phyloP scores from a whole-genome alignment of 2,329 filamentous ascomycete genomes.

The Kalaharituber pfeilii region DNA sequence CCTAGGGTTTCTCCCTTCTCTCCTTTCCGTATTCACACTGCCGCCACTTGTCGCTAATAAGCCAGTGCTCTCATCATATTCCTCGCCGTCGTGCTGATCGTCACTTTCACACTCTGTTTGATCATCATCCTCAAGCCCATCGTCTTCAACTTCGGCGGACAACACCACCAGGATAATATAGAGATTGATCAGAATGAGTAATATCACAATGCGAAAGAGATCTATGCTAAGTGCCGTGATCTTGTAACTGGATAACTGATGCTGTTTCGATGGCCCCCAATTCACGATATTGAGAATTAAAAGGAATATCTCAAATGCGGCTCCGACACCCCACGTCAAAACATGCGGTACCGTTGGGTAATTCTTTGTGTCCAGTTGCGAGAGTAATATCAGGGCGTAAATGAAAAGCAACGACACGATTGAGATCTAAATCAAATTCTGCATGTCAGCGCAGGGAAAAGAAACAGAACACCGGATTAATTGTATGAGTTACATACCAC shows the following conservation, averaged over 20 bases:
- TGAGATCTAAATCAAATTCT: slow-evolving; percentile 8
- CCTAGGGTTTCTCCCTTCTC: slow-evolving; percentile 18
- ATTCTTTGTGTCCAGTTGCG: slow-evolving; percentile 65
- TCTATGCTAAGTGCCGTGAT: slow-evolving; percentile 34
- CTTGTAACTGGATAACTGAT: slow-evolving; percentile 19
- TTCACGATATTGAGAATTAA: slow-evolving; percentile 50
- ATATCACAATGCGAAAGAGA: slow-evolving; percentile 48
- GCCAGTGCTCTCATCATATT: slow-evolving; percentile 43
- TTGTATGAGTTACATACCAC: slow-evolving; percentile 38
- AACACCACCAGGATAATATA: slow-evolving; percentile 34
- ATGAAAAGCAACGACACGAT: slow-evolving; percentile 45
- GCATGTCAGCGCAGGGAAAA: slow-evolving; percentile 23
- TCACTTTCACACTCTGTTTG: slow-evolving; percentile 29
- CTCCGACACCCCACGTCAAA: slow-evolving; percentile 55
- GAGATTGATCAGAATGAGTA: slow-evolving; percentile 36
- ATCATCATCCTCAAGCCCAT: slow-evolving; percentile 23
- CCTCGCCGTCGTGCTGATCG: slow-evolving; percentile 26
- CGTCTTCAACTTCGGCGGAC: slow-evolving; percentile 40
- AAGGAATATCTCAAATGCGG: slow-evolving; percentile 57
- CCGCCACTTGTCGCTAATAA: slow-evolving; percentile 36
- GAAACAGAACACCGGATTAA: slow-evolving; percentile 25
- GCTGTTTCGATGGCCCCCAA: slow-evolving; percentile 34
- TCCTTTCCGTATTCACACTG: slow-evolving; percentile 24
- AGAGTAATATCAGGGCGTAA: slow-evolving; percentile 70
- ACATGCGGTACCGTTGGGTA: slow-evolving; percentile 68